These are phyloP conservation scores for Bipolaris gigantea DNA, from an alignment of 2,329 filamentous ascomycete genomes.

Conservation along the genomic window DNA sequence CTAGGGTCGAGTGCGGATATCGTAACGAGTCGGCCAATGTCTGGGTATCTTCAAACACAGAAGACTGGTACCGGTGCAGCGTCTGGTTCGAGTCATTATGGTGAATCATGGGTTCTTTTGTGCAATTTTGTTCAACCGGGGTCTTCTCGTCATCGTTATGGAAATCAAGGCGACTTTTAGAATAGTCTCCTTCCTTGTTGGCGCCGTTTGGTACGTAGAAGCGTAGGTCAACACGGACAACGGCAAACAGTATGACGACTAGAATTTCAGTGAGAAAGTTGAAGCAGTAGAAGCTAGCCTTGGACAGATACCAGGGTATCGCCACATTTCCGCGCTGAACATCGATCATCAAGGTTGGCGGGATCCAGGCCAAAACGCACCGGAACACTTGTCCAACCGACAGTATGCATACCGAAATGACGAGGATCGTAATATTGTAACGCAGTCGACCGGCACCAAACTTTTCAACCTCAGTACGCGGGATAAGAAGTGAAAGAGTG, in stretches of 20 bases:
- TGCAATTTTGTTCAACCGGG: conserved; percentile 7
- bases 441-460: conserved; percentile 70
- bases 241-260: conserved; percentile 67
- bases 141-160: conserved; percentile 29
- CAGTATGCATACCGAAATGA: conserved; percentile 59
- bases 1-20: conserved; percentile 38
- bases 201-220: conserved; percentile 77
- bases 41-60: conserved; percentile 36
- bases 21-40: conserved; percentile 40
- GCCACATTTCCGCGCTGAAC: conserved; percentile 45
- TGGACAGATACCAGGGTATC: conserved; percentile 69
- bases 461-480: conserved; percentile 53
- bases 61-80: conserved; percentile 32
- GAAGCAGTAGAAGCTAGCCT: conserved; percentile 77
- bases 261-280: conserved; percentile 75
- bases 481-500: conserved; percentile 51
- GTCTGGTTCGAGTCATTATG: conserved; percentile 32
- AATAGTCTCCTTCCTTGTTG: conserved; percentile 47
- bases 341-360: conserved; percentile 49
- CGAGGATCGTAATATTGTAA: conserved; percentile 67
- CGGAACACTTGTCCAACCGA: conserved; percentile 74
- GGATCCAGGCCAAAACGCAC: conserved; percentile 60
- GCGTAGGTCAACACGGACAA: conserved; percentile 71
- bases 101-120: conserved; percentile 9
- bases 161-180: conserved; percentile 26